phyloP scores from a whole-genome alignment of 2,329 filamentous ascomycete species.

The Talaromyces funiculosus region DNA sequence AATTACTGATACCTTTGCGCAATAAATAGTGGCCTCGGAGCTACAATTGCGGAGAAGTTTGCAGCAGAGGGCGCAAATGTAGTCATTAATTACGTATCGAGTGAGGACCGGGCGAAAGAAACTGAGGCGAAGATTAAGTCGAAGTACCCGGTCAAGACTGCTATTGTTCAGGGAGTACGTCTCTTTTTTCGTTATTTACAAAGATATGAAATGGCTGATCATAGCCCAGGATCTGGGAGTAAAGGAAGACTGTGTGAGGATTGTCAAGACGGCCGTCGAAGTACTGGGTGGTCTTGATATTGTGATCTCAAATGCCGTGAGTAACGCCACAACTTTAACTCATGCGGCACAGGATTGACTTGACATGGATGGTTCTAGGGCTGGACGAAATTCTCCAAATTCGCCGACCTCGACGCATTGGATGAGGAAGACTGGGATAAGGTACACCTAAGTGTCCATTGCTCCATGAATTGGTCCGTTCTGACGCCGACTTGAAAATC shows the following conservation, averaged over 20 bases:
- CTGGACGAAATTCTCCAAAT: conserved; percentile 57
- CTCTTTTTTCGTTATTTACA: background rate
- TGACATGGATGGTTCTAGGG: conserved; percentile 38
- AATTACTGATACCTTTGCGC: background rate
- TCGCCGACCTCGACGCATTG: conserved; percentile 54
- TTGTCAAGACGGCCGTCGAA: conserved; percentile 55
- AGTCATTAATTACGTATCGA: conserved; percentile 67
- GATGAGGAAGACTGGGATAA: conserved; percentile 60
- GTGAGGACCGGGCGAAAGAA: conserved; percentile 53
- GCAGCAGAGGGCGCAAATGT: conserved; percentile 63
- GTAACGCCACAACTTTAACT: conserved; percentile 18
- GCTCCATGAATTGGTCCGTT: background rate
- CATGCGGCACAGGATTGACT: background rate
- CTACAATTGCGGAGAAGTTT: conserved; percentile 61
- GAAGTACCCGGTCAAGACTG: conserved; percentile 48
- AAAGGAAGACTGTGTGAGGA: conserved; percentile 52
- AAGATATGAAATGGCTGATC: background rate
- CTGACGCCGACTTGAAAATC: background rate
- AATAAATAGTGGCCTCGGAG: conserved; percentile 60
- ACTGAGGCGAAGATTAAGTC: conserved; percentile 52
- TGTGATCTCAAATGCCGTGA: conserved; percentile 67
- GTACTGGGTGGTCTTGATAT: conserved; percentile 68
- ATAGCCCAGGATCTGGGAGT: conserved; percentile 54
- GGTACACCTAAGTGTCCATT: conserved; percentile 33
- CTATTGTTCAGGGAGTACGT: conserved; percentile 56